phyloP scores from a whole-genome alignment of 2,329 filamentous ascomycete genomes.

The Cercospora sp. region DNA sequence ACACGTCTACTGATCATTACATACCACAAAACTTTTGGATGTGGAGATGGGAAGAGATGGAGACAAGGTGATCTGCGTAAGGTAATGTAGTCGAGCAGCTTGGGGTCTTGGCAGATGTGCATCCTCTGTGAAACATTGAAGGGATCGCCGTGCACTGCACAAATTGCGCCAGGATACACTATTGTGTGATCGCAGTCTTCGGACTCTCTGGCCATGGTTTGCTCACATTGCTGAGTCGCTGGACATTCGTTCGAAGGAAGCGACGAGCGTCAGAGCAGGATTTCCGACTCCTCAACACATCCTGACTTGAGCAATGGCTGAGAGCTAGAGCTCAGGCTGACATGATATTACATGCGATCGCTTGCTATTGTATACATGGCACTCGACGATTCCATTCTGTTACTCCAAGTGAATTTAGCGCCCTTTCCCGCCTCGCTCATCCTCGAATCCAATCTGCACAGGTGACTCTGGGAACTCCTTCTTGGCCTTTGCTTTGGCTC shows the following conservation, averaged over 20 bases:
- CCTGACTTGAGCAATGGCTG: background rate
- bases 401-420: slow-evolving; percentile 23
- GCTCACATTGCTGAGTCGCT: background rate
- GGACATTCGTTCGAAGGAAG: background rate
- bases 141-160: background rate
- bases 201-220: background rate
- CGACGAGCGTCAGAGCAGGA: background rate
- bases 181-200: background rate
- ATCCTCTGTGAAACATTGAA: background rate
- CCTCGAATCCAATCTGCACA: slow-evolving; percentile 51
- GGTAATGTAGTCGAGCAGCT: background rate
- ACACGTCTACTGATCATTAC: background rate
- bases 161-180: background rate
- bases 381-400: background rate
- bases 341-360: background rate
- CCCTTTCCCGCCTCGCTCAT: slow-evolving; percentile 51
- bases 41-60: background rate
- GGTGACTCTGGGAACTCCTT: slow-evolving; percentile 51
- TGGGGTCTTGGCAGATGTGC: background rate
- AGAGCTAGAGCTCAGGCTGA: background rate
- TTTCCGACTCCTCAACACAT: background rate
- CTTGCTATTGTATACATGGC: background rate
- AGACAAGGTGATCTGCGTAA: background rate
- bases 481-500: slow-evolving; percentile 44
- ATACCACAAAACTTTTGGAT: background rate